Conservation (phyloP, 306 rosid genomes). For the Cicer yamashitae region DNA sequence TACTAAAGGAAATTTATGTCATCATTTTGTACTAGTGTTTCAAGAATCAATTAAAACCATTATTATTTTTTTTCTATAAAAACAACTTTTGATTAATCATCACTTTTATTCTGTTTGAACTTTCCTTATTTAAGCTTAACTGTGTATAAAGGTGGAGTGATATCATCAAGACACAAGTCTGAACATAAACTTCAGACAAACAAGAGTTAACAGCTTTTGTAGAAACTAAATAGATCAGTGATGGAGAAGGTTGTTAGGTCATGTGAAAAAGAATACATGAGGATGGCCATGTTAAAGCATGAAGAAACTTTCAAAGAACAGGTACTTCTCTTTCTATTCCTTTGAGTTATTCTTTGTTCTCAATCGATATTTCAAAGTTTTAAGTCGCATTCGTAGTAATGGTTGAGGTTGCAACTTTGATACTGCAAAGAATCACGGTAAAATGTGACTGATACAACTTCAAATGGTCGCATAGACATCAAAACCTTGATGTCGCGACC, state of each 20-base stretch:
- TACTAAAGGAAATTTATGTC: conserved; percentile 56
- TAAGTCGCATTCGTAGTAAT: too few species aligned
- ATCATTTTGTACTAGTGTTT: conserved; percentile 54
- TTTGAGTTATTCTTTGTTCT: conserved; percentile 6
- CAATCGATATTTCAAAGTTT: not conserved
- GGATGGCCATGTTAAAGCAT: conserved; percentile 88
- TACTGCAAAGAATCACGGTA: too few species aligned
- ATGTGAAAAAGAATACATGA: conserved; percentile 80
- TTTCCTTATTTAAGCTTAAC: conserved; percentile 53
- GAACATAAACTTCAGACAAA: conserved; percentile 41
- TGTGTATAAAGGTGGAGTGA: conserved; percentile 43
- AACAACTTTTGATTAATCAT: conserved; percentile 44
- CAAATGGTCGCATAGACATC: not conserved
- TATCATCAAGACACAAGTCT: conserved; percentile 34
- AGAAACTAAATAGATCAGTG: conserved; percentile 36
- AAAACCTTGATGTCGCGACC: not conserved
- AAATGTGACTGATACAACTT: not conserved
- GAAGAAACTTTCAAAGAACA: conserved; percentile 92
- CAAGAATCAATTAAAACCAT: conserved; percentile 44
- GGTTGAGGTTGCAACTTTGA: too few species aligned
- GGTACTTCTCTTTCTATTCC: conserved; percentile 55
- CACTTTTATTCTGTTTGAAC: conserved; percentile 34
- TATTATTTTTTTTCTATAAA: conserved; percentile 41
- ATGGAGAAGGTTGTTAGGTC: conserved; percentile 82
- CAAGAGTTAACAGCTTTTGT: conserved; percentile 22